phyloP scores from a whole-genome alignment of 2,329 filamentous ascomycete genomes.

The Alternaria consortialis region DNA sequence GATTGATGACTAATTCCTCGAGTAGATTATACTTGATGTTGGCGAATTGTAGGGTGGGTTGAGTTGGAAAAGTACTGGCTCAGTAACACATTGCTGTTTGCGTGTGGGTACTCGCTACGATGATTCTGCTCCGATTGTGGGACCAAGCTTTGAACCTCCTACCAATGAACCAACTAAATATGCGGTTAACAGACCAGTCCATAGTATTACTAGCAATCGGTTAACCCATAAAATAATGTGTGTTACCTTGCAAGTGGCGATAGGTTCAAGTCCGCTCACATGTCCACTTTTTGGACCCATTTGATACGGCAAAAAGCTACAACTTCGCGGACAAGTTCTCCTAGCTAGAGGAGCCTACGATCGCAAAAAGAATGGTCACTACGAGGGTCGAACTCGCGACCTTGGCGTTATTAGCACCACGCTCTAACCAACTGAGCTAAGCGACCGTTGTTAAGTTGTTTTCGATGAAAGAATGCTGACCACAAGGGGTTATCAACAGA shows the following conservation, averaged over 20 bases:
- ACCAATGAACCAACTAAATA: neutral
- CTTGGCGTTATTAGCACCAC: constrained; percentile 31
- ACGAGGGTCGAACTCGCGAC: constrained; percentile 26
- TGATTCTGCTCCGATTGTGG: neutral
- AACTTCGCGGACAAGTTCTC: neutral
- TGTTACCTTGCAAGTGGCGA: neutral
- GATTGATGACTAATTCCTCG: constrained; percentile 1
- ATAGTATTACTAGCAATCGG: neutral
- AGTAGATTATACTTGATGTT: neutral
- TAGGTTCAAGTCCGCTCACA: neutral
- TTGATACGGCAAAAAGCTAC: neutral
- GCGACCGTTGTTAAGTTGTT: constrained; percentile 19
- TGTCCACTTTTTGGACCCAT: neutral
- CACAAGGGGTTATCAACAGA: accelerated
- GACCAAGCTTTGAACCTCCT: neutral
- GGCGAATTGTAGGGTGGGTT: accelerated
- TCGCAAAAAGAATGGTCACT: constrained; percentile 23
- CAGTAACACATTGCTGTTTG: neutral
- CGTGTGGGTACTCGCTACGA: neutral
- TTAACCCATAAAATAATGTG: neutral
- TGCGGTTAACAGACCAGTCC: neutral
- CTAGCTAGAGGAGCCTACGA: neutral
- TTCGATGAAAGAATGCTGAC: neutral
- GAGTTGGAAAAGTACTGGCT: neutral
- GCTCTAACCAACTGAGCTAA: constrained; percentile 28